Conservation (phyloP, 345 rosid species). For the Gossypium arboreum region DNA sequence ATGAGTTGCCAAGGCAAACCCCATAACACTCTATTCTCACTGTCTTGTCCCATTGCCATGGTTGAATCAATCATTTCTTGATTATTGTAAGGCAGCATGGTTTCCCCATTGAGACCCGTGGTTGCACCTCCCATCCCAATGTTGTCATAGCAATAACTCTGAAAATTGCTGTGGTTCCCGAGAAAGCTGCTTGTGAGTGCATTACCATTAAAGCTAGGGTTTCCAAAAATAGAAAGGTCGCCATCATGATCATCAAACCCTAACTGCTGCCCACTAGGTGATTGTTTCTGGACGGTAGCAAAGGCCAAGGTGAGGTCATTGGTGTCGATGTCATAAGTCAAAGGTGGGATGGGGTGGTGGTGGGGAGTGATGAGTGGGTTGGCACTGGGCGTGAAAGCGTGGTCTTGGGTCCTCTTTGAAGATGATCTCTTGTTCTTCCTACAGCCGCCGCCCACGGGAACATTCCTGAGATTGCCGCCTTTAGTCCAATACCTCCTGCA, state of each 20-base stretch:
- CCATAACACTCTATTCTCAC: constrained; percentile 43
- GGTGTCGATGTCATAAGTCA: constrained; percentile 51
- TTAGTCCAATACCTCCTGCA: constrained; percentile 86
- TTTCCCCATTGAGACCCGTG: constrained; percentile 29
- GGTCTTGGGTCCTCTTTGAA: constrained; percentile 44
- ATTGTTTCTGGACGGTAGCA: constrained; percentile 56
- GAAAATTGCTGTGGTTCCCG: constrained; percentile 40
- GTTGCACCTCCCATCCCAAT: constrained; percentile 19
- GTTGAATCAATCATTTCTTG: constrained; percentile 26
- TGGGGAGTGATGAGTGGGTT: constrained; percentile 28
- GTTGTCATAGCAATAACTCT: constrained; percentile 32
- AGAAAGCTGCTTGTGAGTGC: constrained; percentile 20
- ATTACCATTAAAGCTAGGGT: constrained; percentile 19
- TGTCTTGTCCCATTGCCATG: constrained; percentile 49
- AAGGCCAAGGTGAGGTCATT: constrained; percentile 69
- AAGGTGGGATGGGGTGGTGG: constrained; percentile 27
- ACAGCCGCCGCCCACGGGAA: constrained; percentile 84
- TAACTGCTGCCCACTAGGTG: constrained; percentile 31
- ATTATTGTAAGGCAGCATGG: constrained; percentile 26
- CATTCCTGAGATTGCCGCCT: constrained; percentile 77
- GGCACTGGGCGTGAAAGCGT: constrained; percentile 23
- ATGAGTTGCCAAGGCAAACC: constrained; percentile 77
- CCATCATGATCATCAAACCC: constrained; percentile 39
- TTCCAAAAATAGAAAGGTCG: constrained; percentile 18
- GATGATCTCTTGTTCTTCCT: constrained; percentile 63